A percentile compares a stretch with the other conserved stretches of the same genome.
Conservation (phyloP, 2,329 filamentous ascomycete species). For the Cladophialophora bantiana region DNA sequence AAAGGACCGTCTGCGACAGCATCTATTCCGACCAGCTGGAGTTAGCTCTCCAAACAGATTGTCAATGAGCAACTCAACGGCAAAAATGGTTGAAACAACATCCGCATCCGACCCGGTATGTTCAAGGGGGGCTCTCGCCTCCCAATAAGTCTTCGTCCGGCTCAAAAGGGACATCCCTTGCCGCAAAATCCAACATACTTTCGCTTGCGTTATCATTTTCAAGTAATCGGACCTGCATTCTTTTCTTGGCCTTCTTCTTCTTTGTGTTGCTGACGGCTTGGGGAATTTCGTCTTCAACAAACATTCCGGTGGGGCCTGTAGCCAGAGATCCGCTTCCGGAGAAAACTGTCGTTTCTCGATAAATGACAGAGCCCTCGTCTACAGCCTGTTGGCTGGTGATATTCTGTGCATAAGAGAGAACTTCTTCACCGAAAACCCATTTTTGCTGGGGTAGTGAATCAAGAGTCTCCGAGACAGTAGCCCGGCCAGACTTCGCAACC, state of each 20-base stretch:
- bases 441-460: conserved; percentile 33
- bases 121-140: conserved; percentile 14
- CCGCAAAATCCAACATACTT: conserved; percentile 14
- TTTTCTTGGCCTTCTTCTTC: conserved; percentile 63
- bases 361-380: conserved; percentile 31
- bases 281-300: conserved; percentile 27
- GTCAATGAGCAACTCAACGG: not conserved
- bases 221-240: conserved; percentile 12
- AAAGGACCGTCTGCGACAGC: not conserved
- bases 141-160: conserved; percentile 18
- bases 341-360: conserved; percentile 34
- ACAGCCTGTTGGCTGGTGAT: conserved; percentile 11
- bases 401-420: conserved; percentile 46
- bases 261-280: conserved; percentile 74
- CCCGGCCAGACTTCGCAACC: not conserved
- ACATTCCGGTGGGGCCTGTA: conserved; percentile 56
- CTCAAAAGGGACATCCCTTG: conserved; percentile 9
- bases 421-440: conserved; percentile 63
- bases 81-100: not conserved
- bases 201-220: conserved; percentile 21
- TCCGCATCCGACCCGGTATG: not conserved
- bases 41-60: not conserved
- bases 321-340: conserved; percentile 4
- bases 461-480: not conserved
- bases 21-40: not conserved